Base-by-base conservation (phyloP, 495 filamentous ascomycete species). In the Trypethelium eluteriae region DNA sequence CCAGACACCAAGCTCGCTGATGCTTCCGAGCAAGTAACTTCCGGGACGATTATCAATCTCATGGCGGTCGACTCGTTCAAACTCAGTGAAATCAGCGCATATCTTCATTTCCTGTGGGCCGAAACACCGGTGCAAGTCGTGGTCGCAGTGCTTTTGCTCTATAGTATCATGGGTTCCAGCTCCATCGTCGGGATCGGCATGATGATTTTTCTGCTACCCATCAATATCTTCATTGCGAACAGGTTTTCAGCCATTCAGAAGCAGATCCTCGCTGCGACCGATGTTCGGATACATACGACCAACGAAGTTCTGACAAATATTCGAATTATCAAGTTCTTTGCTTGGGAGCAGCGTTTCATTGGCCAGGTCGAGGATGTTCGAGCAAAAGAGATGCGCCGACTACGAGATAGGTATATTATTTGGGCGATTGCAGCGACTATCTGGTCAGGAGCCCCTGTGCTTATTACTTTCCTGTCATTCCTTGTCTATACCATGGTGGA, bases 21-120 rank as follows among this genome's bases (percentile, higher is more conserved):
- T 61, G 78, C 72, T 6, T 79, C 82, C 9, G 69, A 80, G 2
- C 90, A 95, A 76, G 94, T 89, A 25, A 96, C 96, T 69, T 81
- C 92, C 65, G 95, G 95, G 66, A 94, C 93, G 34, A 96, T 99
- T 74, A 98, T 98, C 78, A 99, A 98, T 74, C 77, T 99, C 69
- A 99, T 99, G 95, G 87, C 95, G 10, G 95, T 99, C 64, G 95
- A 99, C 81, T 96, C 94, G 39, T 97, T 97, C 84, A 99, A 99
- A 78, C 89, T 98, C 62, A 90, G 90, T 64, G 93, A 97, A 75
- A 87, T 94, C 62, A 90, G 90, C 62, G 89, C 93, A 0, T 99
- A 97, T 73, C 77, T 96, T 57, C 93, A 97, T 74, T 96, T 93
- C 75, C 78, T 97, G 59, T 89, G 90, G 82, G 92, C 90, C 0